phyloP scores from a whole-genome alignment of 768 basidiomycete species.

The Albatrellus ellisii region DNA sequence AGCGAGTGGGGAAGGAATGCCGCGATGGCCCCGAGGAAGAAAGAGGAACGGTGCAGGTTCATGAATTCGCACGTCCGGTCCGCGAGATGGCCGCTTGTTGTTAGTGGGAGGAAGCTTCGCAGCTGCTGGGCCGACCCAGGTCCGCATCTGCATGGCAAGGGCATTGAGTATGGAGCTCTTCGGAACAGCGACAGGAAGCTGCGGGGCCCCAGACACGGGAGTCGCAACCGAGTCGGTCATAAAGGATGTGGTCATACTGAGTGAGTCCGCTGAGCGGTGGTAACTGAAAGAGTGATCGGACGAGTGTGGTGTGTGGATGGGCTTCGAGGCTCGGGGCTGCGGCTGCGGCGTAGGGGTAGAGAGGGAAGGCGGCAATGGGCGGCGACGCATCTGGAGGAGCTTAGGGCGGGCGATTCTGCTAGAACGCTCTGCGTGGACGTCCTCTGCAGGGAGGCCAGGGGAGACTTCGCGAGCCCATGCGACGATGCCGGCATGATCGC shows the following conservation, averaged over 20 bases:
- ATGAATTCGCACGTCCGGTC: constrained; percentile 6
- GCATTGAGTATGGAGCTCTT: constrained; percentile 6
- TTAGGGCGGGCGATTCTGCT: constrained; percentile 5
- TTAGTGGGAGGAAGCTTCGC: neutral
- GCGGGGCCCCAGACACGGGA: constrained; percentile 2
- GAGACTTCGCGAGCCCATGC: constrained; percentile 24
- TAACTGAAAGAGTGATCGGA: constrained; percentile 7
- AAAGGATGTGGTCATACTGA: constrained; percentile 13
- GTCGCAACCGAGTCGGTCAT: constrained; percentile 22
- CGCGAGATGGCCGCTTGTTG: constrained; percentile 4
- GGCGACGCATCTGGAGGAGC: constrained; percentile 7
- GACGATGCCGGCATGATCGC: constrained; percentile 29
- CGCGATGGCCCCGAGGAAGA: constrained; percentile 7
- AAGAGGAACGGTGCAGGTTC: constrained; percentile 4
- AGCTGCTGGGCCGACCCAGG: constrained; percentile 12
- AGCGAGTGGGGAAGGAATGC: constrained; percentile 8
- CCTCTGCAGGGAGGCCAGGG: constrained; percentile 16
- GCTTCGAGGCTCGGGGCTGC: constrained; percentile 13
- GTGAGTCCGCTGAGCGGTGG: constrained; percentile 7
- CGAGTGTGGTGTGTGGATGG: constrained; percentile 12
- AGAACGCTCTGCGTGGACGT: constrained; percentile 5
- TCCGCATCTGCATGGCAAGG: constrained; percentile 13
- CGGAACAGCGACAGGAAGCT: neutral
- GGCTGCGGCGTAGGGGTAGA: constrained; percentile 5
- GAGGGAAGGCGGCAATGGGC: constrained; percentile 11